phyloP scores from a whole-genome alignment of 106 monocot species.

The Dactylorhiza incarnata region DNA sequence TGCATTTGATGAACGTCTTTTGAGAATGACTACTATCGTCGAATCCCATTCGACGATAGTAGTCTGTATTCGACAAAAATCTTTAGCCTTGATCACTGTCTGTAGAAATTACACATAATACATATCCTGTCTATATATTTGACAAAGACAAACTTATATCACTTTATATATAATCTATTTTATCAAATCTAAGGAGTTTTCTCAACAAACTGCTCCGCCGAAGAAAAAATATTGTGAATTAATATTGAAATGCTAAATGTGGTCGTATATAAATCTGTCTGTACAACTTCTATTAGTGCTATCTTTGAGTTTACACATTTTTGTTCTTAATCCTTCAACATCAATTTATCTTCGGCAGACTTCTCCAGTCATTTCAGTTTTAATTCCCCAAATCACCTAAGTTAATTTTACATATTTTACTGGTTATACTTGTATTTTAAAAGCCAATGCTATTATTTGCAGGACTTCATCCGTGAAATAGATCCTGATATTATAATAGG shows the following conservation, averaged over 20 bases:
- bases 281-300: neutral
- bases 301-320: neutral
- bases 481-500: conserved; percentile 99
- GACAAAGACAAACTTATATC: no score
- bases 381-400: neutral
- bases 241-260: neutral
- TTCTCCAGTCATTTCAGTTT: neutral
- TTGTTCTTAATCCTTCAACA: neutral
- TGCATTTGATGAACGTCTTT: no score
- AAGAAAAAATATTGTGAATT: neutral
- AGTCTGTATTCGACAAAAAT: no score
- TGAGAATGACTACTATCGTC: no score
- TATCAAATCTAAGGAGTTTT: no score
- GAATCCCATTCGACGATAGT: no score
- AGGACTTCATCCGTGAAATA: conserved; percentile 94
- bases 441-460: conserved; percentile 12
- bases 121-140: no score
- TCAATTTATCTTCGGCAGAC: neutral
- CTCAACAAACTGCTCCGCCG: no score
- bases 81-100: no score
- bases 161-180: no score
- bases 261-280: neutral
- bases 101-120: no score
- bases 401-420: neutral
- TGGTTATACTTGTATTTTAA: neutral